Conservation (phyloP, 352 stramenopile species). For the Nothophytophthora sp. region DNA sequence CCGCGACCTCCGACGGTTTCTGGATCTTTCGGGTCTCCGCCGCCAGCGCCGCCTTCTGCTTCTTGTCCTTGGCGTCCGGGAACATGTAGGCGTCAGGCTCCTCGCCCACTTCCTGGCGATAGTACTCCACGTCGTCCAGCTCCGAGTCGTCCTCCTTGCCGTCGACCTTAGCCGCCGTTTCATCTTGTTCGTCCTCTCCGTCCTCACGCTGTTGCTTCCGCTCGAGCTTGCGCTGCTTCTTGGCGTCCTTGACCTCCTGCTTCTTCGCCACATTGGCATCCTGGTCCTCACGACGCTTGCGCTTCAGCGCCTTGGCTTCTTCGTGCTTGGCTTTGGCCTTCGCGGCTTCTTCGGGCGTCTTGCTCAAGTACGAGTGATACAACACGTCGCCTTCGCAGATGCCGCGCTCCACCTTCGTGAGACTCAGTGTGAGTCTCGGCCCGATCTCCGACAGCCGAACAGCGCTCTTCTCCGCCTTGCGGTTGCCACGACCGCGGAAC, state of each 20-base stretch:
- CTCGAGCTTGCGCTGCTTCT: slow-evolving; percentile 74
- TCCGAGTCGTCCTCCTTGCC: slow-evolving; percentile 59
- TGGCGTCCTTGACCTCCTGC: slow-evolving; percentile 74
- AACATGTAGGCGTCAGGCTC: slow-evolving; percentile 85
- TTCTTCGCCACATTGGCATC: slow-evolving; percentile 90
- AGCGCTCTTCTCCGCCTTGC: slow-evolving; percentile 90
- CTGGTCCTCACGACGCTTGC: slow-evolving; percentile 87
- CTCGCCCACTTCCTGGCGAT: slow-evolving; percentile 81
- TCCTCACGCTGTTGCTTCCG: slow-evolving; percentile 55
- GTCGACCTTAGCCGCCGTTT: slow-evolving; percentile 31
- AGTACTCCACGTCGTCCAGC: slow-evolving; percentile 79
- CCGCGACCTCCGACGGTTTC: slow-evolving; percentile 58
- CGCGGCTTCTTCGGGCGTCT: slow-evolving; percentile 83
- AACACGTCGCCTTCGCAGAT: slow-evolving; percentile 97
- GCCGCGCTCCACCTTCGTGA: slow-evolving; percentile 97
- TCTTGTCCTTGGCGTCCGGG: slow-evolving; percentile 41
- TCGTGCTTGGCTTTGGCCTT: slow-evolving; percentile 84
- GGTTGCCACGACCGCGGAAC: slow-evolving; percentile 93
- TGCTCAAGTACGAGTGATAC: slow-evolving; percentile 95
- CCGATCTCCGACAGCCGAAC: slow-evolving; percentile 97
- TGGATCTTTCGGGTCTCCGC: slow-evolving; percentile 25
- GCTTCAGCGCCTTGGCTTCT: slow-evolving; percentile 68
- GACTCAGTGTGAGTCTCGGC: slow-evolving; percentile 92
- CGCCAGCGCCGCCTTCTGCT: slow-evolving; percentile 37
- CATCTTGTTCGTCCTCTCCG: slow-evolving; percentile 50